phyloP scores from a whole-genome alignment of 2,329 filamentous ascomycete species.

The Allantophomopsis lycopodina region DNA sequence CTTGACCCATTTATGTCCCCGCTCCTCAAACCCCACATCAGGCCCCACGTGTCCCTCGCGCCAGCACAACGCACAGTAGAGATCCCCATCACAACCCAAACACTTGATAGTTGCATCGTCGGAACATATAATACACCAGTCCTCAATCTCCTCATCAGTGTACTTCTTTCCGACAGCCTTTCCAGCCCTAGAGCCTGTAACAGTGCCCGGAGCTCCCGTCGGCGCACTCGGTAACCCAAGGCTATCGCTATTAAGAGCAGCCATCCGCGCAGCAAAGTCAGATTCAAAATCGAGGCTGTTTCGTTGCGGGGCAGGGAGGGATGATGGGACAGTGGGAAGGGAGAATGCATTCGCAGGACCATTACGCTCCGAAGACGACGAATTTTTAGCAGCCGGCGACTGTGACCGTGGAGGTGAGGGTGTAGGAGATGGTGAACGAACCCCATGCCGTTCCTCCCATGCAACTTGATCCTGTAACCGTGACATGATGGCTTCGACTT shows the following conservation, averaged over 20 bases:
- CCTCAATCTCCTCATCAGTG: slow-evolving; percentile 58
- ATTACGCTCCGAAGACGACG: no score
- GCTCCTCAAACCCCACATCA: slow-evolving; percentile 55
- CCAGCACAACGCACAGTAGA: slow-evolving; percentile 73
- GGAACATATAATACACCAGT: slow-evolving; percentile 73
- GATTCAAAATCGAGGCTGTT: slow-evolving; percentile 13
- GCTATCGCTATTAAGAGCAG: slow-evolving; percentile 10
- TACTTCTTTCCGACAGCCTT: slow-evolving; percentile 19
- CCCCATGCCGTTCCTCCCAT: no score
- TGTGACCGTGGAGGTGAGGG: not conserved
- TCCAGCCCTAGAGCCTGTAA: slow-evolving; percentile 2
- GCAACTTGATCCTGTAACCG: no score
- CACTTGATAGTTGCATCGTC: slow-evolving; percentile 66
- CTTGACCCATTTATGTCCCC: slow-evolving; percentile 51
- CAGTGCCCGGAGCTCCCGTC: slow-evolving; percentile 9
- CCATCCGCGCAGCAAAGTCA: slow-evolving; percentile 15
- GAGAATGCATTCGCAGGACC: slow-evolving; percentile 2
- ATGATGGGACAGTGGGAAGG: slow-evolving; percentile 9
- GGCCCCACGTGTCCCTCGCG: slow-evolving; percentile 64
- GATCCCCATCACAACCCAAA: slow-evolving; percentile 53
- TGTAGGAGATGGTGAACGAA: no score
- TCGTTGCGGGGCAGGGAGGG: slow-evolving; percentile 6
- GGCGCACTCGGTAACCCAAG: slow-evolving; percentile 17
- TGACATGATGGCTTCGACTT: not conserved
- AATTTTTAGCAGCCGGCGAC: slow-evolving; percentile 5